Evolutionary conservation across 441 rosid species (phyloP).

Genomic region (Mallotus japonicus): DNA sequence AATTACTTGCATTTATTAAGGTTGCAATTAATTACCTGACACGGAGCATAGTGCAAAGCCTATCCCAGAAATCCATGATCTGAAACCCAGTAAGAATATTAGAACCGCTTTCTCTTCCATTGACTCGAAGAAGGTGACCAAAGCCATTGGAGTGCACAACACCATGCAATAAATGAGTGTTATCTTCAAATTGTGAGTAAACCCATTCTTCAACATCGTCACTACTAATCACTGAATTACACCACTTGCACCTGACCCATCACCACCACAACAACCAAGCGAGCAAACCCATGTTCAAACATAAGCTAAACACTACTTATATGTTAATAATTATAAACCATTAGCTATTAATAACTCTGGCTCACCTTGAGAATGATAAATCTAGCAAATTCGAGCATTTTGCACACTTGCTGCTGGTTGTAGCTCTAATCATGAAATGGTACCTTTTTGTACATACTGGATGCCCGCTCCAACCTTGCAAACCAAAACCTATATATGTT

Average conservation of each 20-base stretch:
- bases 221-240: conserved; percentile 30
- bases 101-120: conserved; percentile 78
- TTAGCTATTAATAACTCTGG: too few species aligned
- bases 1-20: too few species aligned
- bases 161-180: conserved; percentile 64
- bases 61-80: conserved; percentile 75
- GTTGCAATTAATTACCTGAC: conserved; percentile 32
- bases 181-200: conserved; percentile 54
- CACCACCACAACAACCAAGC: background rate
- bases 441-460: conserved; percentile 69
- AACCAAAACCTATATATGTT: background rate
- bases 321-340: too few species aligned
- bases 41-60: conserved; percentile 47
- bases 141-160: conserved; percentile 71
- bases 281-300: background rate
- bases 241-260: conserved; percentile 47
- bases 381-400: conserved; percentile 42
- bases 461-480: conserved; percentile 70
- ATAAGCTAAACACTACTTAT: too few species aligned
- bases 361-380: conserved; percentile 42
- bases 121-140: conserved; percentile 65
- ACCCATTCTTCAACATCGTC: conserved; percentile 59
- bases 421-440: conserved; percentile 59
- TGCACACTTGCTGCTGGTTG: conserved; percentile 31
- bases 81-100: conserved; percentile 49